Evolutionary conservation across 1,284 basidiomycete species (phyloP).

Genomic region (Bondarzewia mesenterica): DNA sequence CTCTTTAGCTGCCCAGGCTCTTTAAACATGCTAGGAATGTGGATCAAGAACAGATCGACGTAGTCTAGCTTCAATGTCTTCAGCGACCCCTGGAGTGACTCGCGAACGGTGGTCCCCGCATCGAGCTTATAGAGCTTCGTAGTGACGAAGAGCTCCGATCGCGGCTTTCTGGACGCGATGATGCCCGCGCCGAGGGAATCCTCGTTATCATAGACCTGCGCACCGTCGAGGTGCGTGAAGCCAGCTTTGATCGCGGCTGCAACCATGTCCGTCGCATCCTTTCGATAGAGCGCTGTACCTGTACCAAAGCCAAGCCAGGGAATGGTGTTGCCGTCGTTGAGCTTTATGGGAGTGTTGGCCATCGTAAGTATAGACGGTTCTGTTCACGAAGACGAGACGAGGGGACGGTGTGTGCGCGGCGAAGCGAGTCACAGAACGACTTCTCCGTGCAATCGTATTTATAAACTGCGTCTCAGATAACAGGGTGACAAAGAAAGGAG

Average conservation of each 20-base stretch:
- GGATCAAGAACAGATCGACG: slow-evolving; percentile 76
- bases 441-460: too few relatives aligned
- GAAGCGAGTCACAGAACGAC: too few relatives aligned
- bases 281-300: slow-evolving; percentile 48
- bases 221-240: slow-evolving; percentile 66
- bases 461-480: too few relatives aligned
- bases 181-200: slow-evolving; percentile 45
- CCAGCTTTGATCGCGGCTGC: slow-evolving; percentile 49
- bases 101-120: slow-evolving; percentile 38
- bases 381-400: too few relatives aligned
- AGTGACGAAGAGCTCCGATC: slow-evolving; percentile 54
- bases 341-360: slow-evolving; percentile 32
- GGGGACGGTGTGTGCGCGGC: too few relatives aligned
- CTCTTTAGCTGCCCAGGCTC: slow-evolving; percentile 35
- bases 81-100: slow-evolving; percentile 44
- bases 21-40: slow-evolving; percentile 39
- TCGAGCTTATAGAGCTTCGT: slow-evolving; percentile 46
- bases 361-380: slow-evolving; percentile 17
- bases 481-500: too few relatives aligned
- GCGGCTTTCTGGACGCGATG: slow-evolving; percentile 41
- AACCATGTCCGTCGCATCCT: slow-evolving; percentile 44
- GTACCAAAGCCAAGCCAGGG: slow-evolving; percentile 68
- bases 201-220: slow-evolving; percentile 63
- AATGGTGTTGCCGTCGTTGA: slow-evolving; percentile 51
- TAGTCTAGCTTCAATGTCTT: slow-evolving; percentile 56